Evolutionary conservation across 2,329 filamentous ascomycete species (phyloP).

Genomic region (Passalora sequoiae): DNA sequence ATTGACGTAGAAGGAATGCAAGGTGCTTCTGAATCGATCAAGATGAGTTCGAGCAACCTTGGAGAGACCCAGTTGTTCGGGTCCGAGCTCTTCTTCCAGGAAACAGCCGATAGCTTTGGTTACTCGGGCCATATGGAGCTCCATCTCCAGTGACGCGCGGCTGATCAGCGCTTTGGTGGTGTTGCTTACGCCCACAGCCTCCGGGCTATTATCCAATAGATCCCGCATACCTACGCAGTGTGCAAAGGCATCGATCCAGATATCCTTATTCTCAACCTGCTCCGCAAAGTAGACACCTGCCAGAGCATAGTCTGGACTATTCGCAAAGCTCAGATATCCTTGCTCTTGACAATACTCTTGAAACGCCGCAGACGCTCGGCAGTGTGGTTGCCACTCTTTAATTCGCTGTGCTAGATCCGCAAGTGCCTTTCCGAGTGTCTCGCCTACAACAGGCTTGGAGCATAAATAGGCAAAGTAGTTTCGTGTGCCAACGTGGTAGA

Average conservation of each 20-base stretch:
- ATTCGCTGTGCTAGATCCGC: constrained; percentile 62
- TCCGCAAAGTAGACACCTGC: constrained; percentile 66
- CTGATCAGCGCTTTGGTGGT: constrained; percentile 61
- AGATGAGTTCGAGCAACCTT: constrained; percentile 60
- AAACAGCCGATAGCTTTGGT: constrained; percentile 60
- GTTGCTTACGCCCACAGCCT: constrained; percentile 53
- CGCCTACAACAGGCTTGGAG: constrained; percentile 61
- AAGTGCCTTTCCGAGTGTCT: constrained; percentile 59
- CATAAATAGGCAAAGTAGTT: constrained; percentile 72
- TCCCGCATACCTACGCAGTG: constrained; percentile 77
- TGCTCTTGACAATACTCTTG: constrained; percentile 62
- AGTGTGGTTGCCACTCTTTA: constrained; percentile 39
- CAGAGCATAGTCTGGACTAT: constrained; percentile 62
- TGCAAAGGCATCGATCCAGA: constrained; percentile 68
- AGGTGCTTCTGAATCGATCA: constrained; percentile 64
- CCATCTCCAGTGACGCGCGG: constrained; percentile 59
- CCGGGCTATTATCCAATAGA: constrained; percentile 50
- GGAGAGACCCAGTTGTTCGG: constrained; percentile 60
- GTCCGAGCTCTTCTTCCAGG: constrained; percentile 64
- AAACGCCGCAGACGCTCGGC: constrained; percentile 37
- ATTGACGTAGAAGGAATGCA: constrained; percentile 61
- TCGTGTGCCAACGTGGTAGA: constrained; percentile 63
- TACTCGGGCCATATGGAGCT: constrained; percentile 55
- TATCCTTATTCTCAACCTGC: constrained; percentile 54
- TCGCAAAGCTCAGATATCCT: constrained; percentile 63